Conservation (phyloP, 495 filamentous ascomycete genomes). For the Parathielavia hyrcaniae region DNA sequence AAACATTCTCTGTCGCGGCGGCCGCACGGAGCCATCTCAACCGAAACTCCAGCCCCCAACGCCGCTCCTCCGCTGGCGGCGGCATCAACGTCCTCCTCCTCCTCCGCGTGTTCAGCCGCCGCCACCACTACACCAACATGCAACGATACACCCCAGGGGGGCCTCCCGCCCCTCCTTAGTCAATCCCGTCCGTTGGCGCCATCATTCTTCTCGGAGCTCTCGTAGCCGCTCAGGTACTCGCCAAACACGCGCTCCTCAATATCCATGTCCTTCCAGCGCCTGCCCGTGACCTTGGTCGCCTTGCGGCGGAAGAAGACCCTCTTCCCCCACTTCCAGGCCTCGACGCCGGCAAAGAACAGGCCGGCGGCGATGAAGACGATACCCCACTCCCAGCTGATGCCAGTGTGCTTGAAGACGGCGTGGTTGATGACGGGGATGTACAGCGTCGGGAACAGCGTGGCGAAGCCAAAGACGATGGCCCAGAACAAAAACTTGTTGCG, state of each 20-base stretch:
- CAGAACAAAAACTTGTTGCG: slow-evolving; percentile 69
- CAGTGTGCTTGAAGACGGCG: slow-evolving; percentile 64
- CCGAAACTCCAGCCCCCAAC: too few relatives aligned
- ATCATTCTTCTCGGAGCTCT: slow-evolving; percentile 4
- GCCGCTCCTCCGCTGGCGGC: too few relatives aligned
- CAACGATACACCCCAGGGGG: too few relatives aligned
- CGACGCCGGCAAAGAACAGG: slow-evolving; percentile 56
- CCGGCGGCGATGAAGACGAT: slow-evolving; percentile 52
- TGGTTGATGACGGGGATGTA: slow-evolving; percentile 67
- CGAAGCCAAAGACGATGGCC: slow-evolving; percentile 60
- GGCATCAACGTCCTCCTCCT: too few relatives aligned
- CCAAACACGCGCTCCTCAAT: slow-evolving; percentile 38
- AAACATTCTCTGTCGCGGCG: too few relatives aligned
- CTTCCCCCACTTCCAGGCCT: slow-evolving; percentile 62
- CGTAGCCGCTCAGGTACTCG: slow-evolving; percentile 28
- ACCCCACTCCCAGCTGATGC: slow-evolving; percentile 70
- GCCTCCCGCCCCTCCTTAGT: slow-evolving; percentile 41
- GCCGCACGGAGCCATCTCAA: too few relatives aligned
- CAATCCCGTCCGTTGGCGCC: slow-evolving; percentile 30
- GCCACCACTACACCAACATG: too few relatives aligned
- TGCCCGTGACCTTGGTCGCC: slow-evolving; percentile 21
- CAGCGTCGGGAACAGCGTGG: slow-evolving; percentile 63
- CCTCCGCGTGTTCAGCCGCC: too few relatives aligned
- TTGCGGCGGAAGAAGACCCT: slow-evolving; percentile 31
- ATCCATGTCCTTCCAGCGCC: slow-evolving; percentile 36